Evolutionary conservation across 2,329 filamentous ascomycete species (phyloP), one percentile per base, ranked within the genome.

Genomic region (Xylaria sp.): DNA sequence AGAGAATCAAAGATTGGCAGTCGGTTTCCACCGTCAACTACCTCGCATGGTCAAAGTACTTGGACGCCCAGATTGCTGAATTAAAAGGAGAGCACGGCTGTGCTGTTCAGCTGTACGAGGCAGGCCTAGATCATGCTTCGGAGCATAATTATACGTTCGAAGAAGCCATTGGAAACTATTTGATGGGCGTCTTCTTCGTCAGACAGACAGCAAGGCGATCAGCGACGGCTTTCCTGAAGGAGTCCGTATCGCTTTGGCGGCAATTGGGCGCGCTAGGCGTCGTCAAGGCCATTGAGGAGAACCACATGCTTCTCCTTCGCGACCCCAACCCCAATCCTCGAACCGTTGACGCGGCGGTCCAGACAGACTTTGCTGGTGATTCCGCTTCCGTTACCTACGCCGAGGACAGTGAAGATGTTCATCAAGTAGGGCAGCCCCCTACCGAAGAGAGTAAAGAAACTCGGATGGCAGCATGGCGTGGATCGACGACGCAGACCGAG

Each of bases 151-250:
- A 89, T 63, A 69, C 81, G 2, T 82, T 91, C 54, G 89, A 92
- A 61, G 88, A 92, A 71, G 89, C 87, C 0, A 77, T 91, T 1
- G 83, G 85, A 13, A 88, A 89, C 68, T 89, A 90, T 69, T 77
- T 92, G 35, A 88, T 92, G 76, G 88, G 85, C 1, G 87, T 87
- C 8, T 87, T 85, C 69, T 84, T 91, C 62, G 78, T 90, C 56
- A 79, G 89, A 11, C 79, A 82, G 62, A 81, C 82, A 10, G 86
- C 88, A 2, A 80, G 84, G 46, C 78, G 90, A 62, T 87, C 88
- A 42, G 90, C 89, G 30, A 82, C 86, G 56, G 81, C 85, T n/a
- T 82, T 87, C 0, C 75, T 92, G 13, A 80, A 83, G 37, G 89
- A 92, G 63, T 83, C 86, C 2, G 79, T 90, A 16, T 80, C 82